Conservation (phyloP, 352 stramenopile genomes). For the Globisporangium cederbergense region DNA sequence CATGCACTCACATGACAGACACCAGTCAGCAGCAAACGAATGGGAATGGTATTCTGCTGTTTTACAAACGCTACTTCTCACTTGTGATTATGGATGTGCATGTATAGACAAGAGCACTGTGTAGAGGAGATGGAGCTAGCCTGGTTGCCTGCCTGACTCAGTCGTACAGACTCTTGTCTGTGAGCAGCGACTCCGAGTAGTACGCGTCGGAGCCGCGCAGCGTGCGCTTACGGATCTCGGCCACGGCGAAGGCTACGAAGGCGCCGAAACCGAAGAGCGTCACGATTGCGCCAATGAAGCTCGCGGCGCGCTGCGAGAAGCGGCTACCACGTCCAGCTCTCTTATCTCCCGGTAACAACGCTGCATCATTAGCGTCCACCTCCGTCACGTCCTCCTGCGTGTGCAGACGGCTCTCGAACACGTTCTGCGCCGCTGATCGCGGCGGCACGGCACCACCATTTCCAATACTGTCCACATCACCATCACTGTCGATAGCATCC, state of each 20-base stretch:
- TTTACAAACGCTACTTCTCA: background rate
- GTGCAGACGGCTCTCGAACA: conserved; percentile 68
- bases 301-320: conserved; percentile 46
- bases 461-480: background rate
- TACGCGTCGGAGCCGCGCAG: conserved; percentile 32
- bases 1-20: background rate
- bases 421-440: background rate
- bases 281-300: conserved; percentile 62
- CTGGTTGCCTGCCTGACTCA: conserved; percentile 4
- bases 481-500: conserved; percentile 8
- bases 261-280: conserved; percentile 55
- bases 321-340: conserved; percentile 17
- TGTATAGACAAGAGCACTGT: background rate
- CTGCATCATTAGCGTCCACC: background rate
- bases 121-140: background rate
- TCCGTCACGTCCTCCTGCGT: conserved; percentile 37
- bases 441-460: background rate
- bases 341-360: background rate
- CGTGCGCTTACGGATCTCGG: conserved; percentile 32
- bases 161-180: conserved; percentile 46
- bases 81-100: background rate
- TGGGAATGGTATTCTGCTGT: background rate
- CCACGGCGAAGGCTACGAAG: conserved; percentile 35
- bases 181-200: conserved; percentile 69
- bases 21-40: background rate